Evolutionary conservation across 169 alveolate genomes (phyloP).

Genomic region (Cryptosporidium meleagridis): DNA sequence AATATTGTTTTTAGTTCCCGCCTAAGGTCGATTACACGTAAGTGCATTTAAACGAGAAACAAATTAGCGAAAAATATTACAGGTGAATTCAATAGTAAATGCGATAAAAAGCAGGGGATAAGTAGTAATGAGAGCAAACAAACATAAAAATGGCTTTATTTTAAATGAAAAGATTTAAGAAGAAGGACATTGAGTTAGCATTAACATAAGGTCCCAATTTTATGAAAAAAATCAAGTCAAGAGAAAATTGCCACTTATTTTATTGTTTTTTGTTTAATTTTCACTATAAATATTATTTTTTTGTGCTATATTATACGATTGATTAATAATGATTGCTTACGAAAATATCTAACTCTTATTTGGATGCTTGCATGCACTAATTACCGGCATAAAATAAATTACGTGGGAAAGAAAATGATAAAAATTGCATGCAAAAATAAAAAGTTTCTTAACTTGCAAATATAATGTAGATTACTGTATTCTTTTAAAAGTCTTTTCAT

Average conservation of each 20-base stretch:
- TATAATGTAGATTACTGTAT: too few relatives aligned
- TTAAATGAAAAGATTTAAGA: too few relatives aligned
- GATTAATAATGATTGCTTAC: neutral
- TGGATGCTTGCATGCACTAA: neutral
- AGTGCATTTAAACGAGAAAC: neutral
- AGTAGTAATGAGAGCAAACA: neutral
- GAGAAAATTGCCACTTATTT: neutral
- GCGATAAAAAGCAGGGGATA: neutral
- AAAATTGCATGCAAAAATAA: too few relatives aligned
- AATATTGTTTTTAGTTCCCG: neutral
- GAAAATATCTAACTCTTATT: too few relatives aligned
- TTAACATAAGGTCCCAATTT: too few relatives aligned
- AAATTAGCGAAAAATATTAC: neutral
- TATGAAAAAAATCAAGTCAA: too few relatives aligned
- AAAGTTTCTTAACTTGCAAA: neutral
- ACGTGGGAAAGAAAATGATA: neutral
- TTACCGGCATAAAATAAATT: neutral
- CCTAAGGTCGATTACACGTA: neutral
- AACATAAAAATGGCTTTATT: too few relatives aligned
- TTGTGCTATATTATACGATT: neutral
- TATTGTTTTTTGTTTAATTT: neutral
- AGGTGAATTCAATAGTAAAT: too few relatives aligned
- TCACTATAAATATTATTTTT: too few relatives aligned
- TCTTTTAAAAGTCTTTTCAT: too few relatives aligned
- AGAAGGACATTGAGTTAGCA: neutral